Evolutionary conservation across 108 stramenopile species (phyloP), one percentile per base, ranked within the genome.

Genomic region (Conticribra guillardii): DNA sequence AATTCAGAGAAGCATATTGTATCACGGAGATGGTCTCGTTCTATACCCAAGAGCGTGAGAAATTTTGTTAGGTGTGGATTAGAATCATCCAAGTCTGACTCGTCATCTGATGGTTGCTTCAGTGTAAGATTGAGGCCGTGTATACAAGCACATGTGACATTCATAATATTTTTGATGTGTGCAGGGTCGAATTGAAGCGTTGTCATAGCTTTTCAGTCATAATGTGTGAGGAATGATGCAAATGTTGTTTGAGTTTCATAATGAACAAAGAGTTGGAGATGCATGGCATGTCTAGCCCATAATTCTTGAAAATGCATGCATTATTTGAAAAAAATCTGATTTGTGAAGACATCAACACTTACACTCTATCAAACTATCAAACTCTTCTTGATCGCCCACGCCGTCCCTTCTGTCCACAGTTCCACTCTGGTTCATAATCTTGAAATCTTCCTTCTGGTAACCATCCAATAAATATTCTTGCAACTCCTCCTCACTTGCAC

Each of bases 401-500:
- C 89, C 90, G 64, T 97, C 96, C 30, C 93, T 79, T 31, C 94
- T 84, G 63, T 87, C 86, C 59, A 55, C 86, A 18, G 89, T 91
- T 15, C 89, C 90, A 32, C 76, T 84, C 47, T 88, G 87, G 64
- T 55, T 76, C 37, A 92, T 58, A 11, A 94, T 45, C 23, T 76
- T 65, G 68, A 94, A 94, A 67, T 94, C 93, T 46, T 54, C 33
- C 2, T 60, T 48, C 16, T 69, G 60, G 80, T 81, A 79, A 5
- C 60, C 70, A 14, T 80, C 73, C 31, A 87, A 53, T 50, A 66
- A 80, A 34, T 84, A 84, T 21, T 74, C 76, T 32, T 68, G 64
- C 21, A 80, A 75, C 70, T 91, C 89, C 32, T 80, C 60, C 11
- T 60, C 68, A 4, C 79, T 73, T 4, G 91, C 87, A 31, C 89